Base-by-base conservation (phyloP, 2,329 filamentous ascomycete genomes). In the Zymoseptoria brevis region DNA sequence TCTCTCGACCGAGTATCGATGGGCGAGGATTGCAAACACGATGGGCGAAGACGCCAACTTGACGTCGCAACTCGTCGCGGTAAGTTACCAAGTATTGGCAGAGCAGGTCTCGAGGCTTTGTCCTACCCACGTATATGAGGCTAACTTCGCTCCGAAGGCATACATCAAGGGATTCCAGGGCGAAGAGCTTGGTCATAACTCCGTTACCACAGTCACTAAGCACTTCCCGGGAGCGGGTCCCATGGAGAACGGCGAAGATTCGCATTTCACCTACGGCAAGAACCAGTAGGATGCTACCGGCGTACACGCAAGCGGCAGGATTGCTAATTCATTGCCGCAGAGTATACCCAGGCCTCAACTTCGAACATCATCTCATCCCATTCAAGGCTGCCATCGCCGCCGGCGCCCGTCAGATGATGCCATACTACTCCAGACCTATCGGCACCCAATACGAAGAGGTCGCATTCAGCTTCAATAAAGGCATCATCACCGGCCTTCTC, bases 221-320 rank as follows among this genome's bases (percentile, higher is more conserved):
- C 80, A 83, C 61, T 82, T 83, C 63, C 80, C 80, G 0, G 80
- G 80, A 4, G 78, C 75, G 7, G 80, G 80, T 0, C 75, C 80
- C 0, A 74, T 78, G 64, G 69, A 79, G 58, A 69, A 79, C 53
- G 80, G 80, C 19, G 78, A 81, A 53, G 80, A 82, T 63, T 76
- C 78, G 16, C 80, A 82, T 57, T 82, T 82, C 60, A 67, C 68
- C 0, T 81, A 81, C 58, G 80, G 80, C 30, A 80, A 80, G 66
- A 79, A 82, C 57, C 71, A 75, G 59, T 60, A 26, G 30, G 58
- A 50, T 8, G 1, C 16, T 8, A 7, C 16, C 3, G 3, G 13
- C 13, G 8, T 19, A 4, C 52, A 13, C 13, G 9, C 1, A 45
- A n/a, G 22, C 45, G 19, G 53, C 29, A 4, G 11, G 8, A 13